Conservation (phyloP, 805 yeast species). For the Lipomyces sp. region DNA sequence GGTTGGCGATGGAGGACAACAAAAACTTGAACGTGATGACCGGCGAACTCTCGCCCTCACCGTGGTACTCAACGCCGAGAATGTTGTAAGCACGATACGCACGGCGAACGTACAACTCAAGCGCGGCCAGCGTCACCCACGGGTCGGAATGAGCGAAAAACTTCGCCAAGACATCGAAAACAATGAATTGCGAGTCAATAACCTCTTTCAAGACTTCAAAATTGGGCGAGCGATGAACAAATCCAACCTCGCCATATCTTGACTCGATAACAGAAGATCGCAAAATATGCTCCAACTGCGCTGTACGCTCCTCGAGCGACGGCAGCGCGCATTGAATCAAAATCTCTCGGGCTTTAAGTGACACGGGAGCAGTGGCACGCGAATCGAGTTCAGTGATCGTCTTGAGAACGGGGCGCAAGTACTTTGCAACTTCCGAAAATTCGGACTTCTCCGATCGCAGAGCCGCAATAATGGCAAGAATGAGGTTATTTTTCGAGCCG, state of each 20-base stretch:
- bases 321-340: constrained; percentile 96
- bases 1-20: constrained; percentile 66
- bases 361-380: constrained; percentile 87
- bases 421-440: constrained; percentile 48
- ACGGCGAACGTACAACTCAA: constrained; percentile 93
- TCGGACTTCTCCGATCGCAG: constrained; percentile 48
- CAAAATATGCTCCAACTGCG: constrained; percentile 93
- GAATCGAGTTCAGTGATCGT: constrained; percentile 83
- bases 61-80: constrained; percentile 63
- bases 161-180: constrained; percentile 91
- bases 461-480: constrained; percentile 76
- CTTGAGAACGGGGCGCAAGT: constrained; percentile 69
- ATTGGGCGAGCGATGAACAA: constrained; percentile 77
- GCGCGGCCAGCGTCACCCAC: constrained; percentile 91
- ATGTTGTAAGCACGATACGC: constrained; percentile 95
- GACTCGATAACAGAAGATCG: constrained; percentile 87
- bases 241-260: constrained; percentile 78
- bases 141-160: constrained; percentile 80
- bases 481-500: constrained; percentile 85
- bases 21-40: constrained; percentile 85
- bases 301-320: constrained; percentile 91
- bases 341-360: constrained; percentile 92
- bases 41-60: constrained; percentile 51
- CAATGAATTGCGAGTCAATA: constrained; percentile 93
- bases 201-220: constrained; percentile 79